Base-by-base conservation (phyloP, 371 early-diverging fungal species). In the Mucor racemosus region DNA sequence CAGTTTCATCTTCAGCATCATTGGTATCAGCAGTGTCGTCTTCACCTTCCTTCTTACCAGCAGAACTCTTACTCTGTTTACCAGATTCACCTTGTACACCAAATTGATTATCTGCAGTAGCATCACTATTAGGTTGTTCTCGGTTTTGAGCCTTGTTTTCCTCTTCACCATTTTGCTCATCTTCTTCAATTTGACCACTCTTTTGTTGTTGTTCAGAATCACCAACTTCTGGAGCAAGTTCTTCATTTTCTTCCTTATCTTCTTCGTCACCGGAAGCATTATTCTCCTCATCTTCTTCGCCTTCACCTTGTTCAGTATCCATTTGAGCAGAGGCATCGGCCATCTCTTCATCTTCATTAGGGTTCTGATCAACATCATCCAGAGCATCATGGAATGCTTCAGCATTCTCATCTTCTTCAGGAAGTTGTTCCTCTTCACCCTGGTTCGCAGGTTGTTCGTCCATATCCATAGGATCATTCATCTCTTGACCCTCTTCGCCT, bases 11-110 rank as follows among this genome's bases (percentile, higher is more conserved):
- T 14, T 74, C 73, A 15, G 48, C 72, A 6, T 82, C 53, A 26
- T 80, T 78, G 35, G 70, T 69, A 15, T 77, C 58, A 21, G 77
- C 80, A 9, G 68, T 63, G 39, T 83, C 84, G 35, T 80, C 68
- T 40, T 78, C 74, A 13, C 76, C 83, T 63, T 86, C 84, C 17
- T 84, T 73, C 66, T 84, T 79, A 35, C 85, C 85, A 54, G 76
- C 72, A 42, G 80, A 76, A 40, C 82, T 81, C 60, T 79, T 72
- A 59, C 82, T 85, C 15, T 84, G 81, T 55, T 85, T 83, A 48
- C 88, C 90, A 33, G 86, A 75, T 59, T 87, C 84, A 15, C 89
- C 88, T 67, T 90, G 86, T 1, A 90, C 87, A 53, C 91, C 91
- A 79, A 90, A 88, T 62, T 89, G 87, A 64, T 85, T 80, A 58